These are phyloP conservation scores for Poa annua DNA, from an alignment of 176 grass and related monocot species.

Conservation along the genomic window DNA sequence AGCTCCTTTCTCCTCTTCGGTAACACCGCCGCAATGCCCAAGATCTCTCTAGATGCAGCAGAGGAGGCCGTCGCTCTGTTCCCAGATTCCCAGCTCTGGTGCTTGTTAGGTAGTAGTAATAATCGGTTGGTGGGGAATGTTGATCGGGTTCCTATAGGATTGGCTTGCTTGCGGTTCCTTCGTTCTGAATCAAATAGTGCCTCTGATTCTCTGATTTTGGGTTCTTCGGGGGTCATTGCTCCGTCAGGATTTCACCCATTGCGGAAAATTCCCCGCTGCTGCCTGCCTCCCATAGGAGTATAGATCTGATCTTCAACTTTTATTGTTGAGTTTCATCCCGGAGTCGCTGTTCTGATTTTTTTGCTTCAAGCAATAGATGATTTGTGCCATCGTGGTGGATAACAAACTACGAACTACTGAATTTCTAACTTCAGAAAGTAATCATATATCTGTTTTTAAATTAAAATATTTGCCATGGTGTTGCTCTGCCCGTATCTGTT, in stretches of 20 bases:
- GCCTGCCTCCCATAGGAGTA: too few species aligned
- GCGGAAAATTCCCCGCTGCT: too few species aligned
- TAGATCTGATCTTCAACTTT: slow-evolving; percentile 38
- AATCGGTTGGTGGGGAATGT: not conserved
- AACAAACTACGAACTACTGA: not conserved
- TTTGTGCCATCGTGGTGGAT: not conserved
- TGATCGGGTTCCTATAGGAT: not conserved
- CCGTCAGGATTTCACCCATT: too few species aligned
- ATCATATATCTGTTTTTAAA: too few species aligned
- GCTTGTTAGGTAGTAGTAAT: not conserved
- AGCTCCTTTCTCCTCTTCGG: too few species aligned
- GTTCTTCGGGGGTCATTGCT: not conserved
- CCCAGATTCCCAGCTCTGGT: too few species aligned
- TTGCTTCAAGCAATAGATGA: not conserved
- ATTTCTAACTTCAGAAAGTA: not conserved
- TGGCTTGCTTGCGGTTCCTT: not conserved
- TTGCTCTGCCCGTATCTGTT: slow-evolving; percentile 14
- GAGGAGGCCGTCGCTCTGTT: too few species aligned
- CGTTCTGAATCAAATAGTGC: not conserved
- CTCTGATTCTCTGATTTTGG: not conserved
- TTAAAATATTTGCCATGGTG: too few species aligned
- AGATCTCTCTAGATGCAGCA: too few species aligned
- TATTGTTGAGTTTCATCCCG: not conserved
- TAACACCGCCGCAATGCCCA: too few species aligned
- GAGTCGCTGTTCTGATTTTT: not conserved